Evolutionary conservation across 139 green algal genomes (phyloP).

Genomic region (Picochlorum sp.): DNA sequence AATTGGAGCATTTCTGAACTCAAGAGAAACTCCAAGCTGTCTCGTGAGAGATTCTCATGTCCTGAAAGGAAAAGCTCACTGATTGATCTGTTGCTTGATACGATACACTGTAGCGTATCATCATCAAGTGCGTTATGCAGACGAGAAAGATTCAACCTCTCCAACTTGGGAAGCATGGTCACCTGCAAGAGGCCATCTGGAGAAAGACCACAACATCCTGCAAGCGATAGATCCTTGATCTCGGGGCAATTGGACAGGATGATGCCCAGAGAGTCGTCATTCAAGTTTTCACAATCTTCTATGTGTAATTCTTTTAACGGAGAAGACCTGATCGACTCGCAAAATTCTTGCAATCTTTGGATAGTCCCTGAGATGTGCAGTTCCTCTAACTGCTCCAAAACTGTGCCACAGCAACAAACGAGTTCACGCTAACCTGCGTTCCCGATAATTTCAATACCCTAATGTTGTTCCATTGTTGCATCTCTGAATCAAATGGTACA

Average conservation of each 20-base stretch:
- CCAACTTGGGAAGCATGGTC: background rate
- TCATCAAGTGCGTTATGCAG: background rate
- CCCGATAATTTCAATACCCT: too few relatives aligned
- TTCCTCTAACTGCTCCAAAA: too few relatives aligned
- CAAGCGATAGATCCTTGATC: background rate
- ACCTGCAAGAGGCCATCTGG: background rate
- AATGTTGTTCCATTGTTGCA: too few relatives aligned
- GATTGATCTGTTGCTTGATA: background rate
- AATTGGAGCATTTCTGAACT: background rate
- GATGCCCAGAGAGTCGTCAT: background rate
- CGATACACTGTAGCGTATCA: background rate
- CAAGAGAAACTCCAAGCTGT: background rate
- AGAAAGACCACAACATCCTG: background rate
- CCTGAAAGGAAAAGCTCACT: background rate
- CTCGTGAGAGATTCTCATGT: background rate
- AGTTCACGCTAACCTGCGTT: too few relatives aligned
- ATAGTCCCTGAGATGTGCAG: too few relatives aligned
- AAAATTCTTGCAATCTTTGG: too few relatives aligned
- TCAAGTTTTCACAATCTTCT: background rate
- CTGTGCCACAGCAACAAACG: too few relatives aligned
- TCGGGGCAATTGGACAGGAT: background rate
- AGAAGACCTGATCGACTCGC: too few relatives aligned
- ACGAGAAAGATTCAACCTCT: conserved; percentile 14
- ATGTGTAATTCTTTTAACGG: background rate
- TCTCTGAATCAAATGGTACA: background rate